These are phyloP conservation scores for Agrocybe chaxingu DNA, from an alignment of 768 basidiomycete species.

Conservation along the genomic window DNA sequence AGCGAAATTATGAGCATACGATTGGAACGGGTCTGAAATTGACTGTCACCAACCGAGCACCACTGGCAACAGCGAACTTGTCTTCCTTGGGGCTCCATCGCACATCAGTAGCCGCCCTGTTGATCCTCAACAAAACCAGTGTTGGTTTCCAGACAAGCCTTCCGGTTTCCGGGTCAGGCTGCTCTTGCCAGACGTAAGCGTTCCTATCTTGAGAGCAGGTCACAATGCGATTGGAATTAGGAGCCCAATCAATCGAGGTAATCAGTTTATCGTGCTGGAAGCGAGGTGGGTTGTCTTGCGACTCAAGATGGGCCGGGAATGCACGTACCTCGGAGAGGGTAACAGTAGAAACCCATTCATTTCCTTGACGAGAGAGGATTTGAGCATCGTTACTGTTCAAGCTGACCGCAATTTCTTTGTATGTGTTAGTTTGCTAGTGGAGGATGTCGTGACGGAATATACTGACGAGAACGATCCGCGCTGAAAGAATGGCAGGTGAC, in stretches of 20 bases:
- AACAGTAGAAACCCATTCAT: slow-evolving; percentile 68
- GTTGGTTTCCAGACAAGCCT: slow-evolving; percentile 88
- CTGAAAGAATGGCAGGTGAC: slow-evolving; percentile 92
- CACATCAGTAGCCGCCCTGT: slow-evolving; percentile 92
- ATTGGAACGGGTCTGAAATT: background rate
- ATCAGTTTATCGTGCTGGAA: slow-evolving; percentile 93
- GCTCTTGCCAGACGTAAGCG: slow-evolving; percentile 96
- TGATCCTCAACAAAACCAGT: slow-evolving; percentile 91
- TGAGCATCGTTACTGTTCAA: slow-evolving; percentile 87
- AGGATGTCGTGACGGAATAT: background rate
- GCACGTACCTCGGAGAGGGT: slow-evolving; percentile 77
- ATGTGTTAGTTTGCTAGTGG: background rate
- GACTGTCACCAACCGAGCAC: slow-evolving; percentile 63
- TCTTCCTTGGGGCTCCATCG: slow-evolving; percentile 97
- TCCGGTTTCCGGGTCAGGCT: slow-evolving; percentile 69
- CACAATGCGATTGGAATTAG: slow-evolving; percentile 93
- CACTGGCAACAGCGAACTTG: slow-evolving; percentile 98
- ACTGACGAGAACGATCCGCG: slow-evolving; percentile 81
- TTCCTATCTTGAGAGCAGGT: slow-evolving; percentile 99
- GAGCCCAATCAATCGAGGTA: slow-evolving; percentile 99
- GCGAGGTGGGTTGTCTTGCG: background rate
- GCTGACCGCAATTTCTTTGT: slow-evolving; percentile 83
- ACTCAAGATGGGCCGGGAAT: background rate
- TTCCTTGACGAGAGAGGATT: slow-evolving; percentile 67
- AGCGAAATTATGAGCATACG: background rate